Conservation (phyloP, 805 yeast genomes). For the Saturnispora gosingensis region DNA sequence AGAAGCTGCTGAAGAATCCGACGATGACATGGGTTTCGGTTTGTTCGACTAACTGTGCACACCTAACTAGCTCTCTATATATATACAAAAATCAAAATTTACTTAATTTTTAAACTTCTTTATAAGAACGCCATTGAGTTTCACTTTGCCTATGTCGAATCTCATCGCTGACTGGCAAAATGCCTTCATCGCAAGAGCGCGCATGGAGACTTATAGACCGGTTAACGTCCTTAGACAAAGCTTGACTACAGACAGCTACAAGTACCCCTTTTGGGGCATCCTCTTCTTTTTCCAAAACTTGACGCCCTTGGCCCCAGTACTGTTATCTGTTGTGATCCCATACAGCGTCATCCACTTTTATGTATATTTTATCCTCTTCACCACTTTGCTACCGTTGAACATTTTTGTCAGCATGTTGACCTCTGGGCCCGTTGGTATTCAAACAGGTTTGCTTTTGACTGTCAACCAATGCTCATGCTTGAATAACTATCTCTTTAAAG, state of each 20-base stretch:
- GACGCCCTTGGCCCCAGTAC: slow-evolving; percentile 22
- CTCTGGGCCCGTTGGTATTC: slow-evolving; percentile 24
- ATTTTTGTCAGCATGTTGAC: slow-evolving; percentile 14
- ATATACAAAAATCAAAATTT: background rate
- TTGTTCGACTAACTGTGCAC: slow-evolving; percentile 77
- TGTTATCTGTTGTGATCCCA: slow-evolving; percentile 19
- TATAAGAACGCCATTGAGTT: background rate
- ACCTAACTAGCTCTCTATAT: background rate
- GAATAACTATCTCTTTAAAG: slow-evolving; percentile 18
- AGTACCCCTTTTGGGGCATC: slow-evolving; percentile 22
- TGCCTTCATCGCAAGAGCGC: slow-evolving; percentile 12
- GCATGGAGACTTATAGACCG: slow-evolving; percentile 20
- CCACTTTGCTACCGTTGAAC: slow-evolving; percentile 20
- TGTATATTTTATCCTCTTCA: slow-evolving; percentile 15
- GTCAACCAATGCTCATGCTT: slow-evolving; percentile 21
- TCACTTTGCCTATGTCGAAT: background rate
- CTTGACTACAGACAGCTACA: slow-evolving; percentile 11
- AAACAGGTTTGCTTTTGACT: slow-evolving; percentile 18
- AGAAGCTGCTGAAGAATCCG: slow-evolving; percentile 41
- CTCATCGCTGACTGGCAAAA: slow-evolving; percentile 7
- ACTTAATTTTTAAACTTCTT: background rate
- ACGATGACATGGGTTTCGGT: slow-evolving; percentile 75
- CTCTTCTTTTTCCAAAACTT: slow-evolving; percentile 18
- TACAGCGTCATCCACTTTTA: slow-evolving; percentile 16
- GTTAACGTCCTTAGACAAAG: slow-evolving; percentile 13